Percentiles rank a stretch among this genome's conserved stretches.
Evolutionary conservation across 176 grass and related monocot species (phyloP).

Genomic region (Aegilops umbellulata): DNA sequence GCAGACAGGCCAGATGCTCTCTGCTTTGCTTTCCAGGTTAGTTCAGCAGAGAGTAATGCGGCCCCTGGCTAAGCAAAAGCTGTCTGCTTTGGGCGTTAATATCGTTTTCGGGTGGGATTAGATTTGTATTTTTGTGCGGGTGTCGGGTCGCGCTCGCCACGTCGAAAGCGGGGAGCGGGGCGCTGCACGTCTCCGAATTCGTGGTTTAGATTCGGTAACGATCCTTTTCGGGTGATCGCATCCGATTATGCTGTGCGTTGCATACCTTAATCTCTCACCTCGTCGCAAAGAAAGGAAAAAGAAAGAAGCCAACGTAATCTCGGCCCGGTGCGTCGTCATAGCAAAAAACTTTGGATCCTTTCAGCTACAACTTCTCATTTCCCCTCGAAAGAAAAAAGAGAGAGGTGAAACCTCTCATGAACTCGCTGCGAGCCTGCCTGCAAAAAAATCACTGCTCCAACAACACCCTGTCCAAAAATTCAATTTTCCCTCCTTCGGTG

Average conservation of each 20-base stretch:
- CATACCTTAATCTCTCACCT: not conserved
- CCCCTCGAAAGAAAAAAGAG: too few relatives aligned
- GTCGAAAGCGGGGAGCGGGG: conserved; percentile 1
- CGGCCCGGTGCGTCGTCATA: too few relatives aligned
- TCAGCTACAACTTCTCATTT: too few relatives aligned
- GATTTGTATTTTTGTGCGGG: conserved; percentile 12
- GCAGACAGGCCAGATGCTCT: not conserved
- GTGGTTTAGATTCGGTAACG: conserved; percentile 14
- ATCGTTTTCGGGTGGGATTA: conserved; percentile 32
- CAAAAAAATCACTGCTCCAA: not conserved
- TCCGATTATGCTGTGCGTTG: not conserved
- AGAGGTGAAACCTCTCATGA: not conserved
- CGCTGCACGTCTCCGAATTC: not conserved
- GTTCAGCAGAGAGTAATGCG: not conserved
- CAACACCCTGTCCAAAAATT: not conserved
- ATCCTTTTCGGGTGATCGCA: not conserved
- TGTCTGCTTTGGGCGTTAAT: conserved; percentile 15
- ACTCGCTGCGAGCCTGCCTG: not conserved
- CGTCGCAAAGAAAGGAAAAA: too few relatives aligned
- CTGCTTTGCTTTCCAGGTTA: conserved; percentile 9
- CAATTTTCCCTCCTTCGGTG: not conserved
- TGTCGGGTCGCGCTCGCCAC: conserved; percentile 30
- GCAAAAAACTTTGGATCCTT: too few relatives aligned
- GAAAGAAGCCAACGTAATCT: too few relatives aligned
- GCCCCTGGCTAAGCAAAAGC: not conserved